Evolutionary conservation across 768 basidiomycete genomes (phyloP).

Genomic region (Pluteus cervinus): DNA sequence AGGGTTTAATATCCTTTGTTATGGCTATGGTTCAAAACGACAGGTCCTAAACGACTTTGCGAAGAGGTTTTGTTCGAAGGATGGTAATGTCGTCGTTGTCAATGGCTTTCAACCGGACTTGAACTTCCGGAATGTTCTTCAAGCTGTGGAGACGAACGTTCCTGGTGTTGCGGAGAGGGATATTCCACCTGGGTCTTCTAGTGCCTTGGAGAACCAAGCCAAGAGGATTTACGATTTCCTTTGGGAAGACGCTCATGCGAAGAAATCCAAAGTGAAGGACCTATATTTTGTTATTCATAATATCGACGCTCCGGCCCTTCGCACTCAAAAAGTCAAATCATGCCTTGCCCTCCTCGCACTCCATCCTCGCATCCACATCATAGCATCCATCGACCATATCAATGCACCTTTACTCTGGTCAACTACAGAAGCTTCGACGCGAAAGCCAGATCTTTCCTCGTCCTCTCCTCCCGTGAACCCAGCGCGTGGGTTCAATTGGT

Average conservation of each 20-base stretch:
- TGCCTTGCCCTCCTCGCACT: constrained; percentile 69
- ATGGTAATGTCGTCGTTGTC: constrained; percentile 69
- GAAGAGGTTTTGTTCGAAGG: constrained; percentile 40
- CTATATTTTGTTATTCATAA: constrained; percentile 86
- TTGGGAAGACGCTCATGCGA: constrained; percentile 57
- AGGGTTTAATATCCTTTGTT: constrained; percentile 86
- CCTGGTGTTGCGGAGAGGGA: constrained; percentile 34
- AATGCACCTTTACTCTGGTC: constrained; percentile 83
- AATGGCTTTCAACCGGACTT: constrained; percentile 75
- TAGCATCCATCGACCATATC: constrained; percentile 84
- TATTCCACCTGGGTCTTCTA: constrained; percentile 16
- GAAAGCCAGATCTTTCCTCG: constrained; percentile 33
- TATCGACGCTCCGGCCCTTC: constrained; percentile 73
- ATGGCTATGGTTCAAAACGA: constrained; percentile 89
- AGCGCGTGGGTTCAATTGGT: constrained; percentile 59
- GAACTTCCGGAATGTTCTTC: constrained; percentile 61
- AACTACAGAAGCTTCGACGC: constrained; percentile 52
- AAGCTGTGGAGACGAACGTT: constrained; percentile 50
- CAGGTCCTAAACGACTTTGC: constrained; percentile 72
- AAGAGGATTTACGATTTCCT: constrained; percentile 60
- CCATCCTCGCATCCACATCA: constrained; percentile 71
- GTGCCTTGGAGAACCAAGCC: constrained; percentile 54
- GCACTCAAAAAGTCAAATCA: constrained; percentile 55
- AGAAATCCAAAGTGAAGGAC: constrained; percentile 28
- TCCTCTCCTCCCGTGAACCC: constrained; percentile 13